Evolutionary conservation across 2,329 filamentous ascomycete species (phyloP).

Genomic region (Phialemonium atrogriseum): DNA sequence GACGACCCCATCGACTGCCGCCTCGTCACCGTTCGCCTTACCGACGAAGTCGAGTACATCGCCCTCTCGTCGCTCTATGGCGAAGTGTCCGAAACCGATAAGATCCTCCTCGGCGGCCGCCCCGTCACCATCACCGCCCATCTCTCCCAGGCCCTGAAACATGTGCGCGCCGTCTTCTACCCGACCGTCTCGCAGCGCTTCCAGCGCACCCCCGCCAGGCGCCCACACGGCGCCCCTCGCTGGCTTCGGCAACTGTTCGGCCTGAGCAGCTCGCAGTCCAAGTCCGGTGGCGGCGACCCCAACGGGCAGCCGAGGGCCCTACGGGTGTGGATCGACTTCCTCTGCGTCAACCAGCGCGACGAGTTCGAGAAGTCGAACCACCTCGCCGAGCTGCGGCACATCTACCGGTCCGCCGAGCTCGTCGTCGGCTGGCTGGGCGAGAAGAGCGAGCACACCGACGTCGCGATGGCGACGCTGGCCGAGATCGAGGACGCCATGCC

Average conservation of each 20-base stretch:
- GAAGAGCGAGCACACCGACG: constrained; percentile 1
- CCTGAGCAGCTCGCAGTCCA: too few species aligned
- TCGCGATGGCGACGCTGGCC: neutral
- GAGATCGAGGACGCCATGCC: constrained; percentile 22
- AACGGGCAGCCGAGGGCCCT: too few species aligned
- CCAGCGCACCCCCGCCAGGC: too few species aligned
- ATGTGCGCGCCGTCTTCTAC: constrained; percentile 24
- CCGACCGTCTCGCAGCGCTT: constrained; percentile 13
- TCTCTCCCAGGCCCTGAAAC: constrained; percentile 20
- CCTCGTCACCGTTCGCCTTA: constrained; percentile 20
- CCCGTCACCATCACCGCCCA: constrained; percentile 18
- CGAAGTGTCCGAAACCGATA: constrained; percentile 19
- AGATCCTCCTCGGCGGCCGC: constrained; percentile 19
- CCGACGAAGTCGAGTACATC: constrained; percentile 17
- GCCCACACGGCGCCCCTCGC: too few species aligned
- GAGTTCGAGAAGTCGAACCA: too few species aligned
- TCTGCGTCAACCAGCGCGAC: constrained; percentile 5
- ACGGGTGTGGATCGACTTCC: constrained; percentile 8
- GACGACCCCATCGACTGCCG: constrained; percentile 23
- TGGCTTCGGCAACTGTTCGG: too few species aligned
- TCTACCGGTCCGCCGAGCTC: constrained; percentile 2
- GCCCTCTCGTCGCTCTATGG: constrained; percentile 22
- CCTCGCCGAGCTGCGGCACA: neutral
- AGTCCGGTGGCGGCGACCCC: too few species aligned
- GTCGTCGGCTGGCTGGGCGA: constrained; percentile 6